Evolutionary conservation across 192 early-diverging fungal species (phyloP).

Genomic region (Backusella tuberculispora): DNA sequence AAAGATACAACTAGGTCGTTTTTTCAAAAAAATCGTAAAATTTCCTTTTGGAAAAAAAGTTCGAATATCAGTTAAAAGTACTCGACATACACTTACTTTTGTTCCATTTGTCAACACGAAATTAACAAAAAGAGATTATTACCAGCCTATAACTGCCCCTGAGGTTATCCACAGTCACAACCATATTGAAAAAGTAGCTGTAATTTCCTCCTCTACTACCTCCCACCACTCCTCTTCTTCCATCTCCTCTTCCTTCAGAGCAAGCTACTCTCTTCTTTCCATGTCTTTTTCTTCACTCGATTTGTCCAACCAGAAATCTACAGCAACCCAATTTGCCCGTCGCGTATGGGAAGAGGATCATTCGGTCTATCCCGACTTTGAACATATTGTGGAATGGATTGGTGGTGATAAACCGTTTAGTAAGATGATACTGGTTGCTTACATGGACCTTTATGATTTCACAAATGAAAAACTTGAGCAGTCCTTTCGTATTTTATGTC

Average conservation of each 20-base stretch:
- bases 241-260: neutral
- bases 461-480: constrained; percentile 26
- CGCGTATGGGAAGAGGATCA: constrained; percentile 36
- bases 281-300: neutral
- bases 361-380: constrained; percentile 20
- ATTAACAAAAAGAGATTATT: neutral
- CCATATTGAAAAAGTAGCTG: neutral
- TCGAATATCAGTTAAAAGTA: neutral
- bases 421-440: constrained; percentile 20
- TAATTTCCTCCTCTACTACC: neutral
- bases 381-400: constrained; percentile 38
- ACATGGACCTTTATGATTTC: constrained; percentile 39
- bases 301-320: neutral
- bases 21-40: neutral
- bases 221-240: no score
- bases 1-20: neutral
- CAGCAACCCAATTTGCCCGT: constrained; percentile 18
- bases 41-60: neutral
- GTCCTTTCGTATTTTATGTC: constrained; percentile 58
- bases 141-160: neutral
- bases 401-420: constrained; percentile 32
- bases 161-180: neutral
- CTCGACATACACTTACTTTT: constrained; percentile 4
- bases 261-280: neutral
- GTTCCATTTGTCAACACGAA: neutral